Evolutionary conservation across 495 filamentous ascomycete species (phyloP).

Genomic region (Durotheca rogersii): DNA sequence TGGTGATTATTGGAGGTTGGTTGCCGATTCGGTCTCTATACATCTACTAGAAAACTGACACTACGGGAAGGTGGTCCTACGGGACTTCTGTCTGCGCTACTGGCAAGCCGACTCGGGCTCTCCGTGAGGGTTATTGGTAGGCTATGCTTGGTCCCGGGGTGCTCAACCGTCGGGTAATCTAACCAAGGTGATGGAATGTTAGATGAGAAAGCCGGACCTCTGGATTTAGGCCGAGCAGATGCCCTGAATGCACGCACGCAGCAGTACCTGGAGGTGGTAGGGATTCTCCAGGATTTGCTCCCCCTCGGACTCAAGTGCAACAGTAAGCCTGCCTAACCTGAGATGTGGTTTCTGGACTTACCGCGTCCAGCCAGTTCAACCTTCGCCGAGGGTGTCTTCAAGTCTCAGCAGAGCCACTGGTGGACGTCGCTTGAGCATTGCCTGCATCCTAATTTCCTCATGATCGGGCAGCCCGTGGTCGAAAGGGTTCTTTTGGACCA

Average conservation of each 20-base stretch:
- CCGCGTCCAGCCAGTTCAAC: constrained; percentile 27
- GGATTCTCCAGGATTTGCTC: constrained; percentile 27
- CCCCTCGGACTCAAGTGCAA: constrained; percentile 31
- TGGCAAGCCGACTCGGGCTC: constrained; percentile 22
- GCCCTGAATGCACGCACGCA: constrained; percentile 34
- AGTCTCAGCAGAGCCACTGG: constrained; percentile 32
- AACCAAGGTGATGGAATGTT: neutral
- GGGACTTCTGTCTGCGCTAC: constrained; percentile 27
- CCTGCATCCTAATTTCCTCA: constrained; percentile 30
- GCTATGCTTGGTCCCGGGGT: no score
- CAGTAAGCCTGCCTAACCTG: constrained; percentile 10
- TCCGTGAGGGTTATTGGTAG: constrained; percentile 27
- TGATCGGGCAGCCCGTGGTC: constrained; percentile 32
- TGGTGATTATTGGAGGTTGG: constrained; percentile 25
- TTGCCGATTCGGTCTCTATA: neutral
- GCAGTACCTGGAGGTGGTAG: constrained; percentile 29
- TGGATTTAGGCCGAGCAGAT: constrained; percentile 30
- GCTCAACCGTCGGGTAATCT: no score
- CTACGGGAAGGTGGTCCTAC: constrained; percentile 25
- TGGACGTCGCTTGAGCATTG: constrained; percentile 28
- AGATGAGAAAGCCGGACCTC: constrained; percentile 28
- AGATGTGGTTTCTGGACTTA: neutral
- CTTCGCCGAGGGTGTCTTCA: constrained; percentile 29
- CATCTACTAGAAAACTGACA: constrained; percentile 1
- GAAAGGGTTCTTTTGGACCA: constrained; percentile 14